These are phyloP conservation scores for Cicer yamashitae DNA, from an alignment of 306 rosid species.

Conservation along the genomic window DNA sequence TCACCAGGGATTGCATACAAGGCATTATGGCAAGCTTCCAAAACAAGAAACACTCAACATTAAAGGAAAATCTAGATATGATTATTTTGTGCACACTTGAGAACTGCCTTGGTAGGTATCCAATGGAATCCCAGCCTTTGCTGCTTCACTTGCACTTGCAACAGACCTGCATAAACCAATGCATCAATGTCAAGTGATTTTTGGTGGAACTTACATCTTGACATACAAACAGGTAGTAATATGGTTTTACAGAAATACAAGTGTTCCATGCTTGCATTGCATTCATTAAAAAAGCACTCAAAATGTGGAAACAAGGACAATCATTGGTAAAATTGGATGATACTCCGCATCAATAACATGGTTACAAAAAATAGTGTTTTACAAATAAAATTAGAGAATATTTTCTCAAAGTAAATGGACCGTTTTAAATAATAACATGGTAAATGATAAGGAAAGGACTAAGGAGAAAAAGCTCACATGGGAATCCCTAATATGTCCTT, in stretches of 20 bases:
- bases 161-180: constrained; percentile 55
- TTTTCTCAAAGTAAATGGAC: no score
- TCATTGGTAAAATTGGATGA: no score
- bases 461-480: constrained; percentile 61
- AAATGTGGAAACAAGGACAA: no score
- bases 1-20: constrained; percentile 38
- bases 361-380: no score
- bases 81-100: constrained; percentile 54
- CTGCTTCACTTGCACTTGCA: constrained; percentile 66
- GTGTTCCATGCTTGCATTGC: constrained; percentile 20
- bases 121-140: constrained; percentile 67
- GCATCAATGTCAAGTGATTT: constrained; percentile 1
- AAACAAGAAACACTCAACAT: constrained; percentile 46
- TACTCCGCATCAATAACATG: no score
- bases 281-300: no score
- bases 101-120: constrained; percentile 52
- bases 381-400: no score
- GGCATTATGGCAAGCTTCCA: constrained; percentile 36
- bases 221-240: constrained; percentile 23
- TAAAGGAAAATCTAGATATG: constrained; percentile 42
- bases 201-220: constrained; percentile 32
- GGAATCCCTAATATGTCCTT: constrained; percentile 84
- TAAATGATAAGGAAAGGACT: background rate
- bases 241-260: constrained; percentile 9
- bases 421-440: background rate